phyloP scores from a whole-genome alignment of 2,329 filamentous ascomycete species.

The Camptophora hylomeconis region DNA sequence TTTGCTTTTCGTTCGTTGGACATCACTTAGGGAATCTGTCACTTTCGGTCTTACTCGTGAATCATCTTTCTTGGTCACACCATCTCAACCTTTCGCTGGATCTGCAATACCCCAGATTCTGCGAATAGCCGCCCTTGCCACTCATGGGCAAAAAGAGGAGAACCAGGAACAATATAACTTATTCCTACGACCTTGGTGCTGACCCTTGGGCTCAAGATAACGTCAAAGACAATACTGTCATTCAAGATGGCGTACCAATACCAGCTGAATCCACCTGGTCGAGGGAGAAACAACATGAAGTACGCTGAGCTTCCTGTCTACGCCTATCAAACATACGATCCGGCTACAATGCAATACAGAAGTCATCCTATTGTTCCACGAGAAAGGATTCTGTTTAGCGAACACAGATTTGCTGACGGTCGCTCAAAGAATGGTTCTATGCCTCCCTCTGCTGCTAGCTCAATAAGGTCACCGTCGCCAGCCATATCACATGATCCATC shows the following conservation, averaged over 20 bases:
- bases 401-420: slow-evolving; percentile 12
- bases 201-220: slow-evolving; percentile 19
- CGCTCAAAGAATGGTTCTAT: slow-evolving; percentile 11
- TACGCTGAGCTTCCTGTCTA: slow-evolving; percentile 31
- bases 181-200: slow-evolving; percentile 22
- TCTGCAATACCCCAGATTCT: slow-evolving; percentile 13
- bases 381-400: slow-evolving; percentile 9
- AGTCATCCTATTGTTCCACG: slow-evolving; percentile 20
- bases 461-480: too few relatives aligned
- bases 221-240: slow-evolving; percentile 20
- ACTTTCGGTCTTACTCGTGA: slow-evolving; percentile 9
- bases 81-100: slow-evolving; percentile 11
- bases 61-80: slow-evolving; percentile 2
- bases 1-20: too few relatives aligned
- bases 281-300: slow-evolving; percentile 15
- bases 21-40: too few relatives aligned
- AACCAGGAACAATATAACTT: too few relatives aligned
- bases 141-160: slow-evolving; percentile 25
- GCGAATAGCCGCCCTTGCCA: slow-evolving; percentile 19
- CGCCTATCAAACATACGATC: slow-evolving; percentile 31
- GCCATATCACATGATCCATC: too few relatives aligned
- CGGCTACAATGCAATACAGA: slow-evolving; percentile 23
- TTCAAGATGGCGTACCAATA: slow-evolving; percentile 23
- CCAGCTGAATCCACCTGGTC: too few relatives aligned
- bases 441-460: too few relatives aligned